Evolutionary conservation across 306 rosid species (phyloP).

Genomic region (Dalbergia cultrata): DNA sequence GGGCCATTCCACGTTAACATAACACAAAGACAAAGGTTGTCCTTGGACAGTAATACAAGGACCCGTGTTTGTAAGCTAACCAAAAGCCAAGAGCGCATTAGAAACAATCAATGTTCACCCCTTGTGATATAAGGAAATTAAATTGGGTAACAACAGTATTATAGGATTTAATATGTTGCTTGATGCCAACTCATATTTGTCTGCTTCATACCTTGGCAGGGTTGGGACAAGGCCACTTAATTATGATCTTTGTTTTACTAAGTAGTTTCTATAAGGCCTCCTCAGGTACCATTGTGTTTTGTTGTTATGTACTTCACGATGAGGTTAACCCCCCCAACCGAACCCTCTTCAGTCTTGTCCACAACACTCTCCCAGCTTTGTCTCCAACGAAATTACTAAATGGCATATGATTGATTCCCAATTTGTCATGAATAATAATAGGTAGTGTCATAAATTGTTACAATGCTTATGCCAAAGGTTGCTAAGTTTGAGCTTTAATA

Average conservation of each 20-base stretch:
- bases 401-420: background rate
- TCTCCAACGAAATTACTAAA: constrained; percentile 6
- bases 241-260: constrained; percentile 2
- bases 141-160: constrained; percentile 2
- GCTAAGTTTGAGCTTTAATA: background rate
- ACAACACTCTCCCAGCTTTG: constrained; percentile 20
- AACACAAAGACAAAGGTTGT: constrained; percentile 11
- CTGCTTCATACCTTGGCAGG: constrained; percentile 38
- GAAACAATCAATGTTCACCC: constrained; percentile 52
- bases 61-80: constrained; percentile 30
- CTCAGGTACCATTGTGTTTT: constrained; percentile 31
- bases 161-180: constrained; percentile 3
- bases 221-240: constrained; percentile 38
- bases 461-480: background rate
- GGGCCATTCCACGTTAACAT: constrained; percentile 25
- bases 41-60: constrained; percentile 49
- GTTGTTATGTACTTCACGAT: constrained; percentile 33
- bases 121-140: constrained; percentile 32
- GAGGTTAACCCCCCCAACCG: constrained; percentile 32
- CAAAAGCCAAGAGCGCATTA: constrained; percentile 53
- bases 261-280: constrained; percentile 26
- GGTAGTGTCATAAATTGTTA: background rate
- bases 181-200: constrained; percentile 53
- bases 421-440: background rate
- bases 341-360: constrained; percentile 28